Base-by-base conservation (phyloP, 257 asterid species). In the Rehmannia glutinosa region DNA sequence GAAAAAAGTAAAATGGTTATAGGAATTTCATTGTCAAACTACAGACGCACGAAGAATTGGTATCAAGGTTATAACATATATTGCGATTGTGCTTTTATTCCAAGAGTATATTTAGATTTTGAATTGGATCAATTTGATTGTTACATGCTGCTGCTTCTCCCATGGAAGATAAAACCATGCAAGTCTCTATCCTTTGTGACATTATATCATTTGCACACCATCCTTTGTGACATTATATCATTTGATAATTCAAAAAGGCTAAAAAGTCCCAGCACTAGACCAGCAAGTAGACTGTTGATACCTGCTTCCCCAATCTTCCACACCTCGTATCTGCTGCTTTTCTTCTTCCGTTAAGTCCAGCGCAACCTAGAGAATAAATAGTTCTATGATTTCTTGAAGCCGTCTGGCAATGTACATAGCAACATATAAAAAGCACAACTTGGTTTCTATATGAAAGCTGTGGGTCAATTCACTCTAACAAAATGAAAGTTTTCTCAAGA, bases 291-390 rank as follows among this genome's bases (percentile, higher is more conserved):
- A 64, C n/a, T 32, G 69, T 16, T 46, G 27, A 33, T 72, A 92
- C 98, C 98, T 80, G 84, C 50, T 76, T 60, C 78, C 88, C 61
- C 68, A 79, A 63, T 79, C 84, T 55, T 78, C 88, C 45, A 71
- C 47, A 47, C 61, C 64, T 72, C 70, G 84, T 52, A 86, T 70
- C 64, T 81, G 87, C 78, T 79, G 81, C 73, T 86, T 84, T 78
- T 89, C 96, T 72, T 83, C 92, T 67, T 87, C 96, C 0, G 85
- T 83, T 30, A 90, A 75, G 30, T 90, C 95, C 86, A 90, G 62
- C 11, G 98, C 89, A 72, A 86, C 81, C 98, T 93, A 76, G 33
- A 73, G 28, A 56, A 42, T 8, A 41, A 69, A 52, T 8, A 49
- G 10, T 46, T 62, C n/a, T 6, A 62, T 16, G 59, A 30, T 27